Evolutionary conservation across 2,329 filamentous ascomycete species (phyloP), one percentile per base, ranked within the genome.

Genomic region (Clarireedia paspali): DNA sequence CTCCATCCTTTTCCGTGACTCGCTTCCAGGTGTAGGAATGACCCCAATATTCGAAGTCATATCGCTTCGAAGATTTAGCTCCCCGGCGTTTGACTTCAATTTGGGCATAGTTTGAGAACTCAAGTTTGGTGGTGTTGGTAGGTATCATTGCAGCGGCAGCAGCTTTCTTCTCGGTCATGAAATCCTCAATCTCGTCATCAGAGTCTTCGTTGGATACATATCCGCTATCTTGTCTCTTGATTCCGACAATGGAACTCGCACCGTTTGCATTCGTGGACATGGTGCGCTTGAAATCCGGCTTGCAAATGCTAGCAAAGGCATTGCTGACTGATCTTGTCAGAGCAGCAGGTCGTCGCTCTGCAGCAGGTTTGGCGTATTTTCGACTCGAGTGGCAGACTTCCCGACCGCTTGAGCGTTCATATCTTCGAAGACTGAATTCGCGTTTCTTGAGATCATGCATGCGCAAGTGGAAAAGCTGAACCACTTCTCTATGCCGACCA

Each of bases 81-180:
- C 87, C 87, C 24, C 82, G 78, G 44, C 89, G 83, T 63, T 81
- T 84, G 50, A 99, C 74, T 62, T 96, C 88, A 42, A 97, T 84
- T 64, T 94, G 90, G 2, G 92, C 92, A 70, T 99, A 99, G 74
- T 97, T 99, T 62, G 90, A 95, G 70, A 96, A 99, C 70, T 97
- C 92, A 36, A 99, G 80, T 72, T 91, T 89, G 70, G 92, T 88
- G 38, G 81, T 86, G 70, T 95, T 90, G 57, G 85, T 88, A 17
- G 88, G 82, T 46, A 64, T 57, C 15, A 55, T 26, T 7, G 45
- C 17, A 5, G 54, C 54, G 0, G 60, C 57, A 63, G 58, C 62
- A 30, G 54, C 48, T 52, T 50, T 68, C 60, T 52, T 72, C 10
- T 60, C 59, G 63, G 38, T 65, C 66, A 54, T 71, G 68, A 62